Base-by-base conservation (phyloP, 164 flowering plant genomes). In the Vitis amurensis region DNA sequence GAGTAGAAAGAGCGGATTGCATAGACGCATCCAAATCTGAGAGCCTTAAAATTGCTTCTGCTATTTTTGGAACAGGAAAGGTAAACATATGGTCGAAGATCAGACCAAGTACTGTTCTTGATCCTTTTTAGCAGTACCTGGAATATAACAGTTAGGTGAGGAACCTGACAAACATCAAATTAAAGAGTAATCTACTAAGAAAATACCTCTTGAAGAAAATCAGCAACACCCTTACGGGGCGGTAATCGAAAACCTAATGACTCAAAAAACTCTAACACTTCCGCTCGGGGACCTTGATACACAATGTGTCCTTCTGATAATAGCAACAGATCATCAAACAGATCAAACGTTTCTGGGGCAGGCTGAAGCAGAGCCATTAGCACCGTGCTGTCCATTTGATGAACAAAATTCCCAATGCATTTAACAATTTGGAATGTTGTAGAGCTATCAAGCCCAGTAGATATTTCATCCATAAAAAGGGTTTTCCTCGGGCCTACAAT, bases 401-500 rank as follows among this genome's bases (percentile, higher is more conserved):
- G 98, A 70, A 88, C 97, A 76, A 92, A 91, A 73, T 94, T 92
- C 56, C 84, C 15, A 1, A 83, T 14, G 69, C 97, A 92, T 80
- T 92, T 94, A 17, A 92, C 92, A 53, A 92, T 88, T 75, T 91
- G 98, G 72, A 61, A 92, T 9, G 98, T 94, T n/a, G 98, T 94
- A 37, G 97, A 86, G 79, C 98, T 94, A 81, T 94, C 97, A 13
- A 94, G 95, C 51, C 98, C 98, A 15, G 97, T 94, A 9, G 98
- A 94, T 78, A 94, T 92, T 83, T 94, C 98, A 80, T 94, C 98
- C 98, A 94, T 94, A 66, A 94, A 92, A 15, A 94, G 83, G 11
- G 97, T 87, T 81, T 91, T 94, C 68, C 91, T 84, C 62, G 97
- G 97, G n/a, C 98, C 98, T 68, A 94, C 95, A 64, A 88, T 74